A percentile compares a stretch with the other conserved stretches of the same genome.
phyloP scores from a whole-genome alignment of 1,139 yeast genomes.

The Yamadazyma epiphylla region DNA sequence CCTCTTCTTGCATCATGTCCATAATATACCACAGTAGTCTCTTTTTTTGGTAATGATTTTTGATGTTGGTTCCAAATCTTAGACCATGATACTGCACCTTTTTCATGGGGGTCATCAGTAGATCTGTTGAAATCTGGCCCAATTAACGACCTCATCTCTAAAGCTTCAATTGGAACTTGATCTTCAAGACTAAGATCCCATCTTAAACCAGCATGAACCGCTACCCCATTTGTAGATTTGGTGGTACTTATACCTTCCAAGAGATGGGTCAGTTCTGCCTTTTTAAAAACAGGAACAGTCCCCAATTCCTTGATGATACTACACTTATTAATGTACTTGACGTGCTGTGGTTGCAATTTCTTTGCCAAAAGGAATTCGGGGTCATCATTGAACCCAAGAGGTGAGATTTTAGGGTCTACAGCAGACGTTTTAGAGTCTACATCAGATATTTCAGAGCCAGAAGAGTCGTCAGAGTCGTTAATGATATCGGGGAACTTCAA shows the following conservation, averaged over 20 bases:
- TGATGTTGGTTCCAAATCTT: constrained; percentile 56
- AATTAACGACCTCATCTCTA: constrained; percentile 58
- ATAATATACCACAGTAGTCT: constrained; percentile 58
- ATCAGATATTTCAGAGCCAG: too few relatives aligned
- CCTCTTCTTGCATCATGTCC: constrained; percentile 91
- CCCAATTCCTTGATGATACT: constrained; percentile 65
- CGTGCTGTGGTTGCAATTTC: constrained; percentile 55
- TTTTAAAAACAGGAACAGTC: constrained; percentile 44
- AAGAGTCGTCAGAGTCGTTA: constrained; percentile 2
- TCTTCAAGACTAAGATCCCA: constrained; percentile 56
- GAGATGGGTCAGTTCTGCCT: constrained; percentile 15
- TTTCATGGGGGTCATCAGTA: constrained; percentile 46
- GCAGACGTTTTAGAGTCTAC: background rate
- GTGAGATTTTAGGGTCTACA: constrained; percentile 5
- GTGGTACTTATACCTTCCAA: constrained; percentile 9
- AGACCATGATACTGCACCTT: constrained; percentile 60
- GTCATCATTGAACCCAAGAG: constrained; percentile 38
- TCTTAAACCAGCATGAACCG: constrained; percentile 75
- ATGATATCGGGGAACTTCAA: constrained; percentile 30
- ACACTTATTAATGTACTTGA: constrained; percentile 55
- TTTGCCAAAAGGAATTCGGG: constrained; percentile 61
- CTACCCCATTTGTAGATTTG: constrained; percentile 49
- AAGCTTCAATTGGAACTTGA: constrained; percentile 59
- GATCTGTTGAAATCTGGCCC: constrained; percentile 57
- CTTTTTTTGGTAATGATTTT: constrained; percentile 23